Evolutionary conservation across 257 asterid species (phyloP).

Genomic region (Solanum clarkiae): DNA sequence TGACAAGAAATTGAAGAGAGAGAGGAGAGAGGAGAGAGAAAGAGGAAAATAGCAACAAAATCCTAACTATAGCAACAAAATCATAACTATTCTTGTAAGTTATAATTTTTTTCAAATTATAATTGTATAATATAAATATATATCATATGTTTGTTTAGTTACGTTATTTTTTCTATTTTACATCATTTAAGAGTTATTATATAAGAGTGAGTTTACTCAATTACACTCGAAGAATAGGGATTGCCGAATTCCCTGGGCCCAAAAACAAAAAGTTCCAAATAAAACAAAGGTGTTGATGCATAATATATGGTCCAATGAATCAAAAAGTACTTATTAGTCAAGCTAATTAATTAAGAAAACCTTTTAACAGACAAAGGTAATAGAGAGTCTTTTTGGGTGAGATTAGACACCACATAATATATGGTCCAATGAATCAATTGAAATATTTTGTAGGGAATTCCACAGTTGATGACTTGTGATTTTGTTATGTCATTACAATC

Average conservation of each 20-base stretch:
- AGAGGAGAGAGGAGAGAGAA: too few species aligned
- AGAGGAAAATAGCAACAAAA: too few species aligned
- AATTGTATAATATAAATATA: too few species aligned
- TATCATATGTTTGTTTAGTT: too few species aligned
- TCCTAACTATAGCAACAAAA: too few species aligned
- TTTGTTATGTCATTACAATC: background rate
- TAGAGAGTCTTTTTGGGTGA: background rate
- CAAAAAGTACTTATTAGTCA: background rate
- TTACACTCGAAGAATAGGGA: background rate
- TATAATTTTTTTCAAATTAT: too few species aligned
- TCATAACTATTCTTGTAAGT: too few species aligned
- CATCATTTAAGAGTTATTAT: too few species aligned
- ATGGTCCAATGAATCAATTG: background rate
- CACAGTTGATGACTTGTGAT: background rate
- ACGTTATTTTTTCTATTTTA: too few species aligned
- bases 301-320: too few species aligned
- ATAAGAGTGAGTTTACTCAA: too few species aligned
- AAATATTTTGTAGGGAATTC: background rate
- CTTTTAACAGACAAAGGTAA: background rate
- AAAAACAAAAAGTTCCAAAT: background rate
- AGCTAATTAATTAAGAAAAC: background rate
- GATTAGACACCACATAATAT: background rate
- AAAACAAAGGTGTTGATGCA: background rate
- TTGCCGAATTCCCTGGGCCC: accelerated
- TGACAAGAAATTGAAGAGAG: too few species aligned